Evolutionary conservation across 768 basidiomycete species (phyloP).

Genomic region (Clitopilus passeckerianus): DNA sequence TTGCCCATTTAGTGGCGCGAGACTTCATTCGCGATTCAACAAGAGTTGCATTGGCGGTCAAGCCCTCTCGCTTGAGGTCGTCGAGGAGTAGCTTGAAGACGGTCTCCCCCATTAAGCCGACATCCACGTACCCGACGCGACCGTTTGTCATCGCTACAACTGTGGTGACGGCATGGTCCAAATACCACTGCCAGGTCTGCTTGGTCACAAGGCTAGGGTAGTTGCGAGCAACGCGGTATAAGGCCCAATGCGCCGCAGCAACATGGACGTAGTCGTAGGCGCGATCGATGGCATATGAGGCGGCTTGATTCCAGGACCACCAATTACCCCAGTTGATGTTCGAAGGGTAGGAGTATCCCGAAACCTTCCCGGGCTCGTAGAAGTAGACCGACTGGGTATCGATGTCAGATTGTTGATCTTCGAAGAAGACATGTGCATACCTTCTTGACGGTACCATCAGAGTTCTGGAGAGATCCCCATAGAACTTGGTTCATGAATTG

Average conservation of each 20-base stretch:
- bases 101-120: slow-evolving; percentile 56
- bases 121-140: slow-evolving; percentile 36
- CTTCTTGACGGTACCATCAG: slow-evolving; percentile 50
- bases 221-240: slow-evolving; percentile 55
- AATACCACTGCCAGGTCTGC: slow-evolving; percentile 53
- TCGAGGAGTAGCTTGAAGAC: slow-evolving; percentile 40
- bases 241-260: slow-evolving; percentile 46
- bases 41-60: slow-evolving; percentile 40
- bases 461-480: slow-evolving; percentile 47
- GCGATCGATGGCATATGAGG: slow-evolving; percentile 40
- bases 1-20: slow-evolving; percentile 39
- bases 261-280: slow-evolving; percentile 52
- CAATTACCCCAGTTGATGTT: slow-evolving; percentile 46
- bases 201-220: slow-evolving; percentile 43
- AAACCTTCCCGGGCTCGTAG: slow-evolving; percentile 40
- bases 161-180: slow-evolving; percentile 49
- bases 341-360: slow-evolving; percentile 43
- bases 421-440: slow-evolving; percentile 15
- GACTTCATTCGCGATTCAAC: slow-evolving; percentile 42
- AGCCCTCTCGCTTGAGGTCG: slow-evolving; percentile 48
- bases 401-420: not conserved
- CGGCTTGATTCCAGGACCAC: slow-evolving; percentile 54
- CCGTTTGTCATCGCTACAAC: slow-evolving; percentile 40
- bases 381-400: slow-evolving; percentile 40
- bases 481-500: slow-evolving; percentile 40